Base-by-base conservation (phyloP, 495 filamentous ascomycete species). In the Eremomyces bilateralis region DNA sequence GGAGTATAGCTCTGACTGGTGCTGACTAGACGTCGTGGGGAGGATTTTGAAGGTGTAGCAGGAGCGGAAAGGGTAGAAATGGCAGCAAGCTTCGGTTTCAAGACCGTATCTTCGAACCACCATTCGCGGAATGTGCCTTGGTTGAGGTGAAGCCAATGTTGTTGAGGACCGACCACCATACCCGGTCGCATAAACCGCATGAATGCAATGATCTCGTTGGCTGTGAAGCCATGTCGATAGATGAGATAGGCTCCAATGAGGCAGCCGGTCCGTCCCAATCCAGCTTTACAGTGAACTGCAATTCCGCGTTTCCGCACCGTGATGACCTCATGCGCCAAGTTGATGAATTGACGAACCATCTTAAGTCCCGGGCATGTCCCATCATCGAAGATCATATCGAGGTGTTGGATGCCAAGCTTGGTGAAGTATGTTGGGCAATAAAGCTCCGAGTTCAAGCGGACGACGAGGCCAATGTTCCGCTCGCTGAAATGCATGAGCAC, bases 171-270 rank as follows among this genome's bases (percentile, higher is more conserved):
- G 21, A 99, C 88, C 1, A 99, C 88, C 88, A 99, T 99, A 15
- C 88, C 88, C 0, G 88, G 88, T 21, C 88, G 73, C 88, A 95
- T 99, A 58, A 99, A 99, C 39, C 88, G 73, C 88, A 99, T 95
- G 57, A 80, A 99, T 3, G 88, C 79, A 55, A 99, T 99, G 44
- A 94, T 69, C 54, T 99, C 88, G 50, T 94, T 93, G 21, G 90
- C 88, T 1, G 85, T 95, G 50, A 95, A 99, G n/a, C 82, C 90
- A 56, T 95, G 73, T 35, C 83, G 66, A 58, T 99, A 99, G 46
- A 99, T 93, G 19, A 99, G 63, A 53, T 99, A 95, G 20, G 88
- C 88, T 34, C 88, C 88, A 45, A 99, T 95, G 35, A 99, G 59
- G 51, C 88, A 95, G 2, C 81, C 88, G 2, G 88, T 99, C 5